Base-by-base conservation (phyloP, 805 yeast species). In the Metschnikowia corniflorae region DNA sequence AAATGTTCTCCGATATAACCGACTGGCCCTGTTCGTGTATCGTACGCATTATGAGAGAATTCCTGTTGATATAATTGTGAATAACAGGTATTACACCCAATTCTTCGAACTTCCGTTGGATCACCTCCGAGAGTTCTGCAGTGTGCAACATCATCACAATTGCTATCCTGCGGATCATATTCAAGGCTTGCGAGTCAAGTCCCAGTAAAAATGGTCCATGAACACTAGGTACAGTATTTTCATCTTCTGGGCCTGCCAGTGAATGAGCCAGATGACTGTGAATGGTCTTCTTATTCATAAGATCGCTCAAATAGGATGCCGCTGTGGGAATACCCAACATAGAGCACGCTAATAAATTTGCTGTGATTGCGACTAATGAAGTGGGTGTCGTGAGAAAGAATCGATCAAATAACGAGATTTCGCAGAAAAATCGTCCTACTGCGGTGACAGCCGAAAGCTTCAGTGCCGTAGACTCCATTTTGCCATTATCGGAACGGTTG, bases 1-100 rank as follows among this genome's bases (percentile, higher is more conserved):
- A 15, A 15, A 36, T 19, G 24, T 38, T 44, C 16, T 40, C 51
- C 7, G 46, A 38, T 31, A 37, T 31, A 14, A 39, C 33, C 12
- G 35, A 20, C 15, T 43, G 28, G 16, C 47, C 50, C 19, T 28
- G 40, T 21, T 47, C 48, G 13, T 35, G 28, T n/a, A 47, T 32
- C 5, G 38, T 33, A 20, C 34, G 49, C 43, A 42, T 33, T 16
- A 36, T 30, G n/a, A 26, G 32, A 8, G 41, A 37, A 30, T 47
- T 44, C 22, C 46, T 37, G 31, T 44, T 53, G 26, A 45, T 26
- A 48, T 55, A 61, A 46, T 58, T 60, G 42, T 56, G 57, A 16
- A 66, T 50, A 14, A 73, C 78, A 13, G 69, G 70, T n/a, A 73
- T 64, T 9, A 76, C 82, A 1, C 82, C 82, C 33, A 74, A 51